Evolutionary conservation across 768 basidiomycete genomes (phyloP).

Genomic region (Phanerochaete sordida): DNA sequence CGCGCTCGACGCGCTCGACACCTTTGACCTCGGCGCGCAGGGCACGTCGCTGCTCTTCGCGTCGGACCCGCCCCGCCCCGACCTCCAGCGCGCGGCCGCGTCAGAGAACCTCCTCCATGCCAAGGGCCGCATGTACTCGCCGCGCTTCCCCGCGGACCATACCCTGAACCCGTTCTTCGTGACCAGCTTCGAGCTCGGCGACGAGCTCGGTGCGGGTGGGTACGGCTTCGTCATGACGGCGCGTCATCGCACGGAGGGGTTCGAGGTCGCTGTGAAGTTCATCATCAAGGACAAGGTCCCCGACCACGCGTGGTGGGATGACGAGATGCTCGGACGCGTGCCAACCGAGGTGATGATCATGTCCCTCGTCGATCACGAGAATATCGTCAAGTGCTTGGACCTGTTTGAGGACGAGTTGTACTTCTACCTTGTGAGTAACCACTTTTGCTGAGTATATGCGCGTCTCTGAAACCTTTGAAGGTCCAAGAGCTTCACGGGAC

Average conservation of each 20-base stretch:
- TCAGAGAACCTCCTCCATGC: conserved; percentile 10
- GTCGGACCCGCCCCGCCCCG: background rate
- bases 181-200: conserved; percentile 55
- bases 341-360: conserved; percentile 84
- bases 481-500: conserved; percentile 92
- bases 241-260: conserved; percentile 48
- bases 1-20: conserved; percentile 9
- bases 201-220: conserved; percentile 86
- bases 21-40: conserved; percentile 12
- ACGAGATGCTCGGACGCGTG: conserved; percentile 56
- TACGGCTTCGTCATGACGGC: conserved; percentile 96
- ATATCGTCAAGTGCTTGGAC: conserved; percentile 80
- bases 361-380: conserved; percentile 68
- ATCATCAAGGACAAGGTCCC: conserved; percentile 76
- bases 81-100: background rate
- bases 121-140: conserved; percentile 35
- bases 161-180: conserved; percentile 58
- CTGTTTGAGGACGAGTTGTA: conserved; percentile 80
- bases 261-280: conserved; percentile 92
- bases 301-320: conserved; percentile 58
- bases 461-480: conserved; percentile 33
- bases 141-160: conserved; percentile 60
- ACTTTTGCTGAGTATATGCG: background rate
- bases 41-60: conserved; percentile 16
- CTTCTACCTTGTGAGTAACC: conserved; percentile 74